These are phyloP conservation scores for Wickerhamiella lipophila DNA, from an alignment of 805 yeast species.

Conservation along the genomic window DNA sequence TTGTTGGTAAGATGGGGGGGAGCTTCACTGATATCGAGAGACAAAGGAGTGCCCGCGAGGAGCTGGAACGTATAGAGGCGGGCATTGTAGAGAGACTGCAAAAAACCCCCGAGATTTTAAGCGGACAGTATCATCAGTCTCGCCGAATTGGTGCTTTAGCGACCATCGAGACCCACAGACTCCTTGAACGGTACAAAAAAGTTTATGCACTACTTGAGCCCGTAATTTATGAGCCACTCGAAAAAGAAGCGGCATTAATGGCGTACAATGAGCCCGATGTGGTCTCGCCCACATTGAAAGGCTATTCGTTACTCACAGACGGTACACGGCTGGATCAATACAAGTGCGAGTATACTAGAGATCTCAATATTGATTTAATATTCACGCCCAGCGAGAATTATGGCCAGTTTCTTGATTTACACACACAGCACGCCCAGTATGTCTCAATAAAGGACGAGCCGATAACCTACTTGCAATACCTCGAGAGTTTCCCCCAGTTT, in stretches of 20 bases:
- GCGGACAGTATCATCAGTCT: constrained; percentile 29
- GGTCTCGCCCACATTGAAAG: neutral
- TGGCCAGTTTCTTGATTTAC: constrained; percentile 40
- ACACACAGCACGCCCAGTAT: constrained; percentile 25
- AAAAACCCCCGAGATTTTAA: constrained; percentile 15
- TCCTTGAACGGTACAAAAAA: constrained; percentile 35
- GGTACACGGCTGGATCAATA: constrained; percentile 24
- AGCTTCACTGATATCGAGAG: constrained; percentile 17
- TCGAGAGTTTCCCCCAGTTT: constrained; percentile 36
- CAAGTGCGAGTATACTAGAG: constrained; percentile 39
- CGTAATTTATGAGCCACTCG: neutral
- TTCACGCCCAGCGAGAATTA: constrained; percentile 44
- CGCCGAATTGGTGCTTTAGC: constrained; percentile 44
- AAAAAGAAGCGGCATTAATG: neutral
- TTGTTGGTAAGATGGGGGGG: constrained; percentile 2
- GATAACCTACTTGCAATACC: constrained; percentile 38
- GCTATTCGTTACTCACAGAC: neutral
- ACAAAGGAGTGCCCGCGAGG: constrained; percentile 29
- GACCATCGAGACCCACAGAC: constrained; percentile 50
- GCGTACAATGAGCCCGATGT: neutral
- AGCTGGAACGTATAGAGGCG: constrained; percentile 56
- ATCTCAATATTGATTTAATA: constrained; percentile 36
- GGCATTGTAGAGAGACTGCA: constrained; percentile 49
- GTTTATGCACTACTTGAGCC: neutral
- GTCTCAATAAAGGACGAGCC: neutral